Evolutionary conservation across 495 filamentous ascomycete genomes (phyloP).

Genomic region (Durotheca rogersii): DNA sequence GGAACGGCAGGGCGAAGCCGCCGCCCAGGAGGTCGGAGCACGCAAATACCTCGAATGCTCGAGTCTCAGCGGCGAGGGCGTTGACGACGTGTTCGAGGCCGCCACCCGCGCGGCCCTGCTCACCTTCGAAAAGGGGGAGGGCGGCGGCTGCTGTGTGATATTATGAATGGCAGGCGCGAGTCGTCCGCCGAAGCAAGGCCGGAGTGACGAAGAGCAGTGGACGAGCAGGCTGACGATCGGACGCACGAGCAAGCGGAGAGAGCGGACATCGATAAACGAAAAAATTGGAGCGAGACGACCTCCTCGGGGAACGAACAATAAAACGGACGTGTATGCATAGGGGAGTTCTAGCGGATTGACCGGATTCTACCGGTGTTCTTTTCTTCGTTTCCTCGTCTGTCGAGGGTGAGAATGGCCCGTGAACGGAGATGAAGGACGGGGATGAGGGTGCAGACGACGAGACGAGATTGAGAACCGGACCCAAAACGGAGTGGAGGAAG

Average conservation of each 20-base stretch:
- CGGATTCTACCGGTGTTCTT: not conserved
- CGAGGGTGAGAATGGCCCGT: not conserved
- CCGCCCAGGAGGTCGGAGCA: conserved; percentile 81
- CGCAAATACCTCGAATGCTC: conserved; percentile 98
- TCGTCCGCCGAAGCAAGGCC: no score
- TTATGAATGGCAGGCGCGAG: conserved; percentile 63
- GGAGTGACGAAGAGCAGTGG: no score
- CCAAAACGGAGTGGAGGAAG: no score
- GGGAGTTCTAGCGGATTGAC: not conserved
- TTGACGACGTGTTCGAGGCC: conserved; percentile 98
- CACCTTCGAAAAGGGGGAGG: conserved; percentile 85
- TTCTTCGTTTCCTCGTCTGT: not conserved
- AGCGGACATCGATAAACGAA: not conserved
- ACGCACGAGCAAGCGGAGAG: not conserved
- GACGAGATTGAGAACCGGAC: no score
- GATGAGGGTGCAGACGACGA: no score
- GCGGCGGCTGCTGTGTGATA: conserved; percentile 83
- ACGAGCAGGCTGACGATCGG: not conserved
- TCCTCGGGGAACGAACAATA: not conserved
- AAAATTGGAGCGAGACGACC: not conserved
- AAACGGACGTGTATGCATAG: not conserved
- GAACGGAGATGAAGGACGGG: not conserved
- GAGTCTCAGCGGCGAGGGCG: conserved; percentile 92
- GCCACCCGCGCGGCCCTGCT: conserved; percentile 93
- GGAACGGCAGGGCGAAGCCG: conserved; percentile 73